A percentile compares a stretch with the other conserved stretches of the same genome.
These are phyloP conservation scores for Chimonanthus salicifolius DNA, from an alignment of 164 flowering plant species.

Conservation along the genomic window DNA sequence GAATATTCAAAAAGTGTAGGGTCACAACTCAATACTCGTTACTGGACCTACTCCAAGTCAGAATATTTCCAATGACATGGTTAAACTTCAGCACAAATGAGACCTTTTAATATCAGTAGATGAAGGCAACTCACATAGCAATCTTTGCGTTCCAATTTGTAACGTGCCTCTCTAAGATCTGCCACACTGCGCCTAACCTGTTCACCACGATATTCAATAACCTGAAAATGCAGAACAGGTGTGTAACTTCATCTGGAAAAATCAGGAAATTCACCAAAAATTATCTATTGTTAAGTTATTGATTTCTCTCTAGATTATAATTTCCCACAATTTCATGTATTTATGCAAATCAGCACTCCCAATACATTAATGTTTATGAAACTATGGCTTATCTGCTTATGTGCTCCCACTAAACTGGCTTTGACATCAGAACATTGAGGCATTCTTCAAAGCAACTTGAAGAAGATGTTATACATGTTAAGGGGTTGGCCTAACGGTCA, in stretches of 20 bases:
- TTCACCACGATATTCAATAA: slow-evolving; percentile 59
- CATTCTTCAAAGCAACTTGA: too few species aligned
- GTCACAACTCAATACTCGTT: not conserved
- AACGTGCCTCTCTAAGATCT: slow-evolving; percentile 68
- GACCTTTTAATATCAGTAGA: not conserved
- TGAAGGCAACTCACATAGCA: slow-evolving; percentile 65
- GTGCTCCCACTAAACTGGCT: not conserved
- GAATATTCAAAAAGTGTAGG: not conserved
- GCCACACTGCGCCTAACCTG: slow-evolving; percentile 86
- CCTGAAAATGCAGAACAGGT: slow-evolving; percentile 10
- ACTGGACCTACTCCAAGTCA: not conserved
- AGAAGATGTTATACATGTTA: too few species aligned
- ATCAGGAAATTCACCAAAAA: not conserved
- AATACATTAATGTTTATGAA: not conserved
- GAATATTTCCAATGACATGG: not conserved
- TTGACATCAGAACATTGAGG: too few species aligned
- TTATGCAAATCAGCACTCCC: not conserved
- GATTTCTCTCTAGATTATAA: too few species aligned
- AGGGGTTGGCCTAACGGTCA: too few species aligned
- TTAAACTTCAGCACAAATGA: not conserved
- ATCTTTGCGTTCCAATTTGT: slow-evolving; percentile 71
- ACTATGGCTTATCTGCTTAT: not conserved
- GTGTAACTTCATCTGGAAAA: not conserved
- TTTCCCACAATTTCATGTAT: not conserved
- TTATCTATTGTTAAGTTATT: too few species aligned